Percentiles rank a stretch among this genome's conserved stretches.
phyloP scores from a whole-genome alignment of 2,329 filamentous ascomycete species.

The Curvularia sp. region DNA sequence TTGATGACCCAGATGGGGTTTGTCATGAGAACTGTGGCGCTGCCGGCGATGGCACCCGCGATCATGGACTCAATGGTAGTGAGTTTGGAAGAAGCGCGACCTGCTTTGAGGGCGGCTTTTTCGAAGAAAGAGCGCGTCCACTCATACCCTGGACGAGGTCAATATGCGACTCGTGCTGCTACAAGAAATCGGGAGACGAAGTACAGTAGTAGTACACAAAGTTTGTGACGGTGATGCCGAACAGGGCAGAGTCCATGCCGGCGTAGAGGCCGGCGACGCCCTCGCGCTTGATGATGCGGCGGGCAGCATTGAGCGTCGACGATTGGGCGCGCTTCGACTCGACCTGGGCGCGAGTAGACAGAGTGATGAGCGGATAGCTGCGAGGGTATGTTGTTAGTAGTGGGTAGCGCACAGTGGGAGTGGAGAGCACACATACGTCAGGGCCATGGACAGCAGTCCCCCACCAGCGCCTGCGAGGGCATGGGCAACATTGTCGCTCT shows the following conservation, averaged over 20 bases:
- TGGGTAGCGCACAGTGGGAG: background rate
- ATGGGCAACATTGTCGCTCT: slow-evolving; percentile 96
- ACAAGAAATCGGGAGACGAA: slow-evolving; percentile 12
- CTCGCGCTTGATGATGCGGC: slow-evolving; percentile 88
- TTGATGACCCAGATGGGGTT: slow-evolving; percentile 99
- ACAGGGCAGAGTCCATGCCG: slow-evolving; percentile 90
- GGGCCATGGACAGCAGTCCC: slow-evolving; percentile 90
- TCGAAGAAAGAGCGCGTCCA: slow-evolving; percentile 92
- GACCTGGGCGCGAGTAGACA: slow-evolving; percentile 96
- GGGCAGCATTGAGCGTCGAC: slow-evolving; percentile 81
- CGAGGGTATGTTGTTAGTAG: slow-evolving; percentile 15
- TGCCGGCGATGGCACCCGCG: slow-evolving; percentile 90
- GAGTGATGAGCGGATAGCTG: slow-evolving; percentile 94
- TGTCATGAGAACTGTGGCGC: slow-evolving; percentile 91
- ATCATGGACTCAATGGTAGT: slow-evolving; percentile 94
- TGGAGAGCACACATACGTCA: slow-evolving; percentile 70
- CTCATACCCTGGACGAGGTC: slow-evolving; percentile 74
- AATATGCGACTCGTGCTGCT: slow-evolving; percentile 1
- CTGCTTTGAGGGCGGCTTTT: slow-evolving; percentile 73
- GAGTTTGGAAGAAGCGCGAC: slow-evolving; percentile 79
- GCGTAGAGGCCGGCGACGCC: slow-evolving; percentile 89
- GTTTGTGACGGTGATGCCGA: slow-evolving; percentile 98
- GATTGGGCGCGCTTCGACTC: slow-evolving; percentile 93
- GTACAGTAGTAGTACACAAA: slow-evolving; percentile 99
- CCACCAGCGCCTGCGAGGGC: slow-evolving; percentile 92